Conservation (phyloP, 495 filamentous ascomycete species). For the Daldinia caldariorum region DNA sequence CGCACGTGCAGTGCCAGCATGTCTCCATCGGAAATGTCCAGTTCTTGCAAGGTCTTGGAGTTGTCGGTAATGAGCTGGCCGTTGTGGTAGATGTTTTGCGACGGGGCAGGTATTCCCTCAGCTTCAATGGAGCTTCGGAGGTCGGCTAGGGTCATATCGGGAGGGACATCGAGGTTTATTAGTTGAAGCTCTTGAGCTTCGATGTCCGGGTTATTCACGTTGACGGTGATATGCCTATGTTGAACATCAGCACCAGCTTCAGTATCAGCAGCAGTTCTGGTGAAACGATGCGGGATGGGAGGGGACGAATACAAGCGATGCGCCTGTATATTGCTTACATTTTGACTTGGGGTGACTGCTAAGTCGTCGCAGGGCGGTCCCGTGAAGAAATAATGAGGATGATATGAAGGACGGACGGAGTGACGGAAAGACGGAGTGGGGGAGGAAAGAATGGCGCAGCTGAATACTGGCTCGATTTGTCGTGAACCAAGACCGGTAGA, state of each 20-base stretch:
- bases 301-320: background rate
- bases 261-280: conserved; percentile 39
- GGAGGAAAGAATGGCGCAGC: conserved; percentile 10
- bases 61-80: conserved; percentile 82
- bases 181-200: conserved; percentile 74
- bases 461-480: conserved; percentile 10
- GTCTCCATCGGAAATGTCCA: conserved; percentile 87
- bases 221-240: conserved; percentile 84
- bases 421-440: conserved; percentile 1
- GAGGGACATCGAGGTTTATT: conserved; percentile 82
- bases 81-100: conserved; percentile 87
- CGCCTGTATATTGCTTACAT: conserved; percentile 33
- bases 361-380: conserved; percentile 19
- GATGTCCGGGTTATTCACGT: conserved; percentile 75
- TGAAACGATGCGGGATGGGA: background rate
- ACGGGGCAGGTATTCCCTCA: conserved; percentile 62
- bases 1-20: conserved; percentile 88
- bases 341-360: conserved; percentile 24
- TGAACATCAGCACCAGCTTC: conserved; percentile 35
- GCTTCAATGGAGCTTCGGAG: conserved; percentile 83
- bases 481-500: conserved; percentile 4
- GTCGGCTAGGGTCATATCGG: conserved; percentile 84
- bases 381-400: conserved; percentile 12
- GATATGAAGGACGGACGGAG: conserved; percentile 1
- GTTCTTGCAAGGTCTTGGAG: conserved; percentile 78